These are phyloP conservation scores for Spirogloea muscicola DNA, from an alignment of 139 green algal species.

Conservation along the genomic window DNA sequence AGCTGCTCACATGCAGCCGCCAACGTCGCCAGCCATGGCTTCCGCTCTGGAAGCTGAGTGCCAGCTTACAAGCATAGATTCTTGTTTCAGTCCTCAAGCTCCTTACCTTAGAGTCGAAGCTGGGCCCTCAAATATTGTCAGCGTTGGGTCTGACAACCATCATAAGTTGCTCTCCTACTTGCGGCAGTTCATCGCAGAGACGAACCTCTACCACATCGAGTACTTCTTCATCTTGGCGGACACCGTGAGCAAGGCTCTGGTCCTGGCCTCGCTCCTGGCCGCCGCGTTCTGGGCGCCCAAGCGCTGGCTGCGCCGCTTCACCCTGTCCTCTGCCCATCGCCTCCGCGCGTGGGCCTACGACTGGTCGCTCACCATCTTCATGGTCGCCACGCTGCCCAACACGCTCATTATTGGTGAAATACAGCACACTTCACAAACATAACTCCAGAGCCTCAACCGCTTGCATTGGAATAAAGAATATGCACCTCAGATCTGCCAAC, in stretches of 20 bases:
- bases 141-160: too few species aligned
- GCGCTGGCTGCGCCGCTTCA: not conserved
- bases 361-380: conserved; percentile 17
- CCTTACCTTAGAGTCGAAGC: not conserved
- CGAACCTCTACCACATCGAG: conserved; percentile 30
- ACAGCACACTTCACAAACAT: not conserved
- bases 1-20: not conserved
- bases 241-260: conserved; percentile 2
- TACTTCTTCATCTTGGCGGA: conserved; percentile 18
- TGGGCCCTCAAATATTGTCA: not conserved
- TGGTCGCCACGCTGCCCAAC: conserved; percentile 35
- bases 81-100: not conserved
- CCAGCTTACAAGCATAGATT: not conserved
- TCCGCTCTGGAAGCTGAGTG: not conserved
- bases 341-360: not conserved
- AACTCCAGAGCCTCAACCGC: not conserved
- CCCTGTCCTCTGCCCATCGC: not conserved
- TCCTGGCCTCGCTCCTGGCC: conserved; percentile 5
- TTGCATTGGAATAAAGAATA: not conserved
- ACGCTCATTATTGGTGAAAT: conserved; percentile 32
- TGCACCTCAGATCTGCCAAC: not conserved
- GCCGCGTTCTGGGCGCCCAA: not conserved
- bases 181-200: conserved; percentile 18
- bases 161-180: too few species aligned
- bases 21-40: not conserved